Percentiles rank a stretch among this genome's conserved stretches.
phyloP scores from a whole-genome alignment of 2,329 filamentous ascomycete species.

The Exophiala lecanii-corni region DNA sequence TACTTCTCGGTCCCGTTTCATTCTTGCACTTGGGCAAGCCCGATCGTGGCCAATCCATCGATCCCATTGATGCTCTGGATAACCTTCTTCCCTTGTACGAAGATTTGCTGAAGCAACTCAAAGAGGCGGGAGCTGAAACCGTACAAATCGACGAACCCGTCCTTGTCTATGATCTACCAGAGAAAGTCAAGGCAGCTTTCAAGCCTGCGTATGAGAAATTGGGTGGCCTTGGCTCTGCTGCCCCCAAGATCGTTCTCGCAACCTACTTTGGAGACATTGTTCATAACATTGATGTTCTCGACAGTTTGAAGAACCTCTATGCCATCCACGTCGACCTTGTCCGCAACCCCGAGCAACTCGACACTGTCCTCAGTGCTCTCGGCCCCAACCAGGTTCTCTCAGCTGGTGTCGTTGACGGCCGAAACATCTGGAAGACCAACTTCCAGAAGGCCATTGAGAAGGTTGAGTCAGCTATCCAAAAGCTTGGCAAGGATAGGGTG shows the following conservation, averaged over 20 bases:
- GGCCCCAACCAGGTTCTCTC: slow-evolving; percentile 88
- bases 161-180: slow-evolving; percentile 87
- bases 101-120: slow-evolving; percentile 86
- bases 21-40: slow-evolving; percentile 98
- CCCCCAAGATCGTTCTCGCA: slow-evolving; percentile 83
- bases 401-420: slow-evolving; percentile 93
- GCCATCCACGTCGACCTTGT: slow-evolving; percentile 93
- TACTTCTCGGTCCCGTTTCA: slow-evolving; percentile 91
- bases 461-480: slow-evolving; percentile 85
- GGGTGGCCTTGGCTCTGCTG: slow-evolving; percentile 66
- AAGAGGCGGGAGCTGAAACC: slow-evolving; percentile 89
- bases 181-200: slow-evolving; percentile 93
- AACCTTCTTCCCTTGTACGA: slow-evolving; percentile 94
- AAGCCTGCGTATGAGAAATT: slow-evolving; percentile 96
- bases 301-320: slow-evolving; percentile 67
- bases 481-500: slow-evolving; percentile 95
- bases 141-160: slow-evolving; percentile 98
- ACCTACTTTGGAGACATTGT: slow-evolving; percentile 99
- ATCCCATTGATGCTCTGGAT: slow-evolving; percentile 88
- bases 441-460: slow-evolving; percentile 90
- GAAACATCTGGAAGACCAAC: slow-evolving; percentile 99
- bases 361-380: slow-evolving; percentile 74
- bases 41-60: slow-evolving; percentile 87
- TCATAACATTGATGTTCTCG: slow-evolving; percentile 92
- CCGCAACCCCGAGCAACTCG: slow-evolving; percentile 96